Conservation (phyloP, 192 early-diverging fungal genomes). For the Allomyces javanicus region DNA sequence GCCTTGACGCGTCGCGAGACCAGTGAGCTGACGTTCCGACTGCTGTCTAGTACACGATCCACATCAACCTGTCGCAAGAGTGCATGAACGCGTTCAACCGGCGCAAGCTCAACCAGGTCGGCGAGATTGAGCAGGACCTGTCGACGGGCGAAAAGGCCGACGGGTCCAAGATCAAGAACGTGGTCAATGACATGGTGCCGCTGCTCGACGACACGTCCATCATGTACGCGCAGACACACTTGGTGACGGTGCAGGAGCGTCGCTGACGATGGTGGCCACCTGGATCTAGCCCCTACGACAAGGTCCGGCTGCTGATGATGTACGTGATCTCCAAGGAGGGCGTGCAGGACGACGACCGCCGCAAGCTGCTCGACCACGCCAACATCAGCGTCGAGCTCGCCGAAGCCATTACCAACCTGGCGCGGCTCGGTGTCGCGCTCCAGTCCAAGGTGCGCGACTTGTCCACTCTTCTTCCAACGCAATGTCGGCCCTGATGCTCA, state of each 20-base stretch:
- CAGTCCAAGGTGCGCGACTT: too few species aligned
- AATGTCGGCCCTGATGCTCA: too few species aligned
- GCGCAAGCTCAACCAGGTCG: conserved; percentile 42
- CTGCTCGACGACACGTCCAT: conserved; percentile 46
- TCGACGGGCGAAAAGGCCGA: conserved; percentile 62
- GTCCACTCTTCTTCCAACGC: too few species aligned
- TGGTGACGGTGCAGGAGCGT: too few species aligned
- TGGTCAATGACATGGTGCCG: conserved; percentile 55
- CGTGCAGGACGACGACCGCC: conserved; percentile 47
- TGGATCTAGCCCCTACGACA: conserved; percentile 37
- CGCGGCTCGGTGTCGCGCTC: conserved; percentile 41
- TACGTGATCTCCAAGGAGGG: conserved; percentile 66
- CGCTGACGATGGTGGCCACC: too few species aligned
- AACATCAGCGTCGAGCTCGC: conserved; percentile 49
- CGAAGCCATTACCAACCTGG: conserved; percentile 59
- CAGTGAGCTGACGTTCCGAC: not conserved
- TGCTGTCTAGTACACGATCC: conserved; percentile 43
- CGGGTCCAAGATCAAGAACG: conserved; percentile 39
- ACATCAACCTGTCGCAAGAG: conserved; percentile 69
- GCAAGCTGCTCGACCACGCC: conserved; percentile 43
- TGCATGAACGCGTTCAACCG: conserved; percentile 57
- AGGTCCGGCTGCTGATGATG: conserved; percentile 55
- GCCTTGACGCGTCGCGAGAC: not conserved
- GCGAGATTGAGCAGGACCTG: conserved; percentile 58
- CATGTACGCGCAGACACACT: conserved; percentile 12